Percentiles rank a stretch among this genome's conserved stretches.
Evolutionary conservation across 345 rosid species (phyloP).

Genomic region (Lepidium africanum): DNA sequence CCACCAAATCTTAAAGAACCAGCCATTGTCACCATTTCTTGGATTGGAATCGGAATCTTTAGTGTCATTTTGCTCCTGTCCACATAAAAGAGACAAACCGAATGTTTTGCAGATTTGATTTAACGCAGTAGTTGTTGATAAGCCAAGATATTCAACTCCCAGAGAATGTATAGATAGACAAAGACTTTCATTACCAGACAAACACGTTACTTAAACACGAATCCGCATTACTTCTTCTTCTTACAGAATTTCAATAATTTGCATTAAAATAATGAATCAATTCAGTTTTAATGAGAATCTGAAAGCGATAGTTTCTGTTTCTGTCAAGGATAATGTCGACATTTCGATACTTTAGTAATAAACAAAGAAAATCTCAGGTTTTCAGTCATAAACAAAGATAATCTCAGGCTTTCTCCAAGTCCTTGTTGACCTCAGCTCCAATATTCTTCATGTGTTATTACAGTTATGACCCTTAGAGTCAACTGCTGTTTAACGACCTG

Average conservation of each 20-base stretch:
- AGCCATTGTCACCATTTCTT: slow-evolving; percentile 1
- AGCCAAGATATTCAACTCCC: not conserved
- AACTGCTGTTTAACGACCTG: not conserved
- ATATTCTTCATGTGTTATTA: not conserved
- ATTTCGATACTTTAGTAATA: not conserved
- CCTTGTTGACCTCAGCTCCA: not conserved
- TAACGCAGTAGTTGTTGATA: not conserved
- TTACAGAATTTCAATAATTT: not conserved
- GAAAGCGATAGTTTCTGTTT: not conserved
- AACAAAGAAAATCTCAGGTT: not conserved
- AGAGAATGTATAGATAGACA: not conserved
- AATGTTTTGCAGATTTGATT: not conserved
- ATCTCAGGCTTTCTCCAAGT: too few species aligned
- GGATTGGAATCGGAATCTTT: slow-evolving; percentile 26
- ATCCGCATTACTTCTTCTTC: not conserved
- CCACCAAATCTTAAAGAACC: slow-evolving; percentile 4
- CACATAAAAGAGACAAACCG: not conserved
- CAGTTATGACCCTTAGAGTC: not conserved
- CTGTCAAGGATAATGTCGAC: not conserved
- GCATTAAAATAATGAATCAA: too few species aligned
- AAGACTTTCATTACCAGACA: not conserved
- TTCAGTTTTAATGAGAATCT: too few species aligned
- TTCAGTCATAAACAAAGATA: too few species aligned
- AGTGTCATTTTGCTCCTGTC: slow-evolving; percentile 5
- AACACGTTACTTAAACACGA: not conserved